Evolutionary conservation across 257 asterid genomes (phyloP).

Genomic region (Datura wrightii): DNA sequence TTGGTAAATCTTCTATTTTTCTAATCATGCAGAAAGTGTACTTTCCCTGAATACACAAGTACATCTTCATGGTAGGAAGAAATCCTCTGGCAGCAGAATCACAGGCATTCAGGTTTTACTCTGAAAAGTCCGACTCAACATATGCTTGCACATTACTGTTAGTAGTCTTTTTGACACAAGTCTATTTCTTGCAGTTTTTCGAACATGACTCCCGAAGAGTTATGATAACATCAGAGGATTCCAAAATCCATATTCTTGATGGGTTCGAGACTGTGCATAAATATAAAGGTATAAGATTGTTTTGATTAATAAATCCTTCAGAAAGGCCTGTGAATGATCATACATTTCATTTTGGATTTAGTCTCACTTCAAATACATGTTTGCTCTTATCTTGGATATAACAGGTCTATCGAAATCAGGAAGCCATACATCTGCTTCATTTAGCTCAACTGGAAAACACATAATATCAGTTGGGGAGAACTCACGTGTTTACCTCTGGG

Average conservation of each 20-base stretch:
- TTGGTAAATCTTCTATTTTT: constrained; percentile 29
- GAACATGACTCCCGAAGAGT: constrained; percentile 52
- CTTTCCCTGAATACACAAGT: constrained; percentile 55
- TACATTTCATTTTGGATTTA: not conserved
- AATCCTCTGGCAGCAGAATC: constrained; percentile 66
- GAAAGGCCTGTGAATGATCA: not conserved
- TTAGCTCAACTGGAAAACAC: constrained; percentile 64
- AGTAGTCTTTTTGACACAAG: constrained; percentile 2
- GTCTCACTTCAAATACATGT: not conserved
- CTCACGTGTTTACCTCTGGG: constrained; percentile 75
- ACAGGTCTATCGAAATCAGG: constrained; percentile 74
- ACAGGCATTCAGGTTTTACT: constrained; percentile 85
- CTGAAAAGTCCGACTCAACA: not conserved
- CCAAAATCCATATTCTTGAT: constrained; percentile 78
- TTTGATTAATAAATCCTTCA: not conserved
- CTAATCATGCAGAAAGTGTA: constrained; percentile 48
- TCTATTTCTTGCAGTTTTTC: constrained; percentile 54
- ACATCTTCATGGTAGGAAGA: constrained; percentile 59
- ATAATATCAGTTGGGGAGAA: constrained; percentile 80
- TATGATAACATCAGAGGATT: constrained; percentile 86
- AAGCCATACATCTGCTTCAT: constrained; percentile 70
- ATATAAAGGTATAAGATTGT: constrained; percentile 62
- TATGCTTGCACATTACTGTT: constrained; percentile 33
- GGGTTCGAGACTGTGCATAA: constrained; percentile 75
- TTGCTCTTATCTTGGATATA: not conserved